phyloP scores from a whole-genome alignment of 1,284 basidiomycete species.

The Leucoagaricus sp. region DNA sequence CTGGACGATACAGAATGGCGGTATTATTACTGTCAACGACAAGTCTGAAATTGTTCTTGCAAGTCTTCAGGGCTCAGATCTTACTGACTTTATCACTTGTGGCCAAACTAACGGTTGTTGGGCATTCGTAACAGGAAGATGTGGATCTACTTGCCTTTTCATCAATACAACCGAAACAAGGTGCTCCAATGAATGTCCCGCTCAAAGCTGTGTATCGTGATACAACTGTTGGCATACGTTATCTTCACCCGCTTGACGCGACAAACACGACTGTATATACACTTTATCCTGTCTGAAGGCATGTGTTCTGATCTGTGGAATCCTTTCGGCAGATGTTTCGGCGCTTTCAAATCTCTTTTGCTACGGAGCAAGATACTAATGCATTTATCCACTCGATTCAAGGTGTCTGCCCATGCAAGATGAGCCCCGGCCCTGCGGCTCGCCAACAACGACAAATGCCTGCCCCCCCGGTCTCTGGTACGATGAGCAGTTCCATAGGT shows the following conservation, averaged over 20 bases:
- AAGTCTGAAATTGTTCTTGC: constrained; percentile 65
- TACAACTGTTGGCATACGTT: constrained; percentile 69
- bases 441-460: not conserved
- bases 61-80: constrained; percentile 31
- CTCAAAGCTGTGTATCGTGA: constrained; percentile 78
- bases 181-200: constrained; percentile 52
- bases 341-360: constrained; percentile 74
- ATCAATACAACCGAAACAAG: constrained; percentile 33
- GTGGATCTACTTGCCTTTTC: constrained; percentile 70
- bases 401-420: constrained; percentile 71
- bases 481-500: not conserved
- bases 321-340: constrained; percentile 52
- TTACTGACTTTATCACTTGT: constrained; percentile 4
- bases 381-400: constrained; percentile 64
- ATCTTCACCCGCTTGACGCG: constrained; percentile 53
- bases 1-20: constrained; percentile 54
- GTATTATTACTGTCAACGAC: constrained; percentile 36
- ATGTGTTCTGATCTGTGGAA: not conserved
- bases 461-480: not conserved
- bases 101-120: constrained; percentile 10
- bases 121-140: constrained; percentile 60
- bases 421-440: constrained; percentile 31
- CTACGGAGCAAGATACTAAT: constrained; percentile 43
- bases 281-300: not conserved
- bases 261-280: constrained; percentile 22